Base-by-base conservation (phyloP, 163 green algal species). In the Prototheca cutis region DNA sequence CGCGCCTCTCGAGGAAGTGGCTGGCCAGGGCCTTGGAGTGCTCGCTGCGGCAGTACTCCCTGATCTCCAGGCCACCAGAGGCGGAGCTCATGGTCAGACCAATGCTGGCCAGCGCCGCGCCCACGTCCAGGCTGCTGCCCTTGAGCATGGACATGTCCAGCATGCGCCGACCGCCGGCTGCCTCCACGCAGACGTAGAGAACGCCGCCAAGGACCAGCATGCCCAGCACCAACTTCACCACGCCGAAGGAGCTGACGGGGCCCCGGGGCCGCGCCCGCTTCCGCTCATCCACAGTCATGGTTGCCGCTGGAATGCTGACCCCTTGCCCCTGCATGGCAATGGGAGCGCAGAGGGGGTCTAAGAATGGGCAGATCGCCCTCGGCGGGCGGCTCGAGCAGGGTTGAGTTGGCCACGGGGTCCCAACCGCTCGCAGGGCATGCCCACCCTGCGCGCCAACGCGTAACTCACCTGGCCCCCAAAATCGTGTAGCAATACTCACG, bases 1-100 rank as follows among this genome's bases (percentile, higher is more conserved):
- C n/a, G 8, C 40, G 59, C 30, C 32, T 28, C 29, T 67, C 55
- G 33, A 29, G 23, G 28, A 67, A 67, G 40, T 67, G 25, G 48
- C 29, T 18, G 10, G 60, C 60, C 39, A 67, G 27, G 15, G 13
- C 23, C 48, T 6, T 10, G 29, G 24, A 45, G 53, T 67, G 28
- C 19, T 36, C 53, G 7, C 21, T 29, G 19, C 34, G 17, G 57
- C 57, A 63, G 31, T 48, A 56, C 42, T 63, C 57, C 6, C 8
- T 27, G 28, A 63, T 55, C 29, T 57, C 27, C 57, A 63, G 17
- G 42, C 28, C 57, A 4, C 28, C 57, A 5, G 42, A 30, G 4
- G 4, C 17, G 7, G 57, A 57, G 30, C 42, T 36, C 57, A 48
- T 49, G 42, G 42, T 6, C 23, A 57, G 21, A 25, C 57, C 57